Evolutionary conservation across 768 basidiomycete species (phyloP).

Genomic region (Nidularia sp.): DNA sequence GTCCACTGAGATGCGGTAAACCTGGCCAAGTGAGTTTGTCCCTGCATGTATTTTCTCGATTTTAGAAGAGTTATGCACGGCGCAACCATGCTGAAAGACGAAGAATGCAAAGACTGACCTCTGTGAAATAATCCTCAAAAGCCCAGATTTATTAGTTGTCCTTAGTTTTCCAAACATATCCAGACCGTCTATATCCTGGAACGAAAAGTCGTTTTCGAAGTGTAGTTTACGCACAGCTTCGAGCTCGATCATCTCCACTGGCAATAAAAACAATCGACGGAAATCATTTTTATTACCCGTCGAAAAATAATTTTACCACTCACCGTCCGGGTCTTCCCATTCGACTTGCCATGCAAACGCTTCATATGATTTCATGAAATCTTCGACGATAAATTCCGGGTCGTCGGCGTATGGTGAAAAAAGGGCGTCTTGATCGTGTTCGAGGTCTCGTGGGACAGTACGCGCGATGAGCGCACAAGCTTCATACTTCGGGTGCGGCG

Average conservation of each 20-base stretch:
- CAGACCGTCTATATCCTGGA: constrained; percentile 30
- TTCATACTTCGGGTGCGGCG: too few relatives aligned
- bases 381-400: too few relatives aligned
- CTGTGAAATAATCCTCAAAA: constrained; percentile 39
- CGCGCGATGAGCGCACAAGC: too few relatives aligned
- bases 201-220: constrained; percentile 18
- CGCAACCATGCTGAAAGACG: too few relatives aligned
- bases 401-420: too few relatives aligned
- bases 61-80: neutral
- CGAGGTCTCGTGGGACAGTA: too few relatives aligned
- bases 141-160: constrained; percentile 23
- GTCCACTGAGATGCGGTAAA: constrained; percentile 5
- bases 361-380: constrained; percentile 15
- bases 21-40: constrained; percentile 36
- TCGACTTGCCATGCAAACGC: constrained; percentile 29
- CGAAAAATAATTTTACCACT: constrained; percentile 11
- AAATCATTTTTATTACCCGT: neutral
- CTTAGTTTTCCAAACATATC: constrained; percentile 18
- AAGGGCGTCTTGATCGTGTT: too few relatives aligned
- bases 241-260: constrained; percentile 46
- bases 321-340: constrained; percentile 46
- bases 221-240: constrained; percentile 39
- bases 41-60: constrained; percentile 12
- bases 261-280: neutral
- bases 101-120: constrained; percentile 21